phyloP scores from a whole-genome alignment of 2,329 filamentous ascomycete genomes.

The Alternaria hordeiaustralica region DNA sequence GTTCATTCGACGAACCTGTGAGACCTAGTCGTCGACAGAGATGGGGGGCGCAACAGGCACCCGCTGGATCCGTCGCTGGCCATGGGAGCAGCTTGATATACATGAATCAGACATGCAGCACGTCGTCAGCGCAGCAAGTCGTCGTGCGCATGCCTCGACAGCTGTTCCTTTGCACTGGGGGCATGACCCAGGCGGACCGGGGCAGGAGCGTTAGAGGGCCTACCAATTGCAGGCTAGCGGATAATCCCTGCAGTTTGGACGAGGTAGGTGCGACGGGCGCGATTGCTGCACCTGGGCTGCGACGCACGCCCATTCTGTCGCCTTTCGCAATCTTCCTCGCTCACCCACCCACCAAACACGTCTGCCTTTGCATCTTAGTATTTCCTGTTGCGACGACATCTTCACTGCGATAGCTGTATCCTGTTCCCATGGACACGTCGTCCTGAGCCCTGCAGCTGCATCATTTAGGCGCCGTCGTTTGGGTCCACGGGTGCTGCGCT shows the following conservation, averaged over 20 bases:
- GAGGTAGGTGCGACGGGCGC: conserved; percentile 11
- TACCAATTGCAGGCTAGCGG: conserved; percentile 2
- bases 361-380: background rate
- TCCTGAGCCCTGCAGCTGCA: conserved; percentile 4
- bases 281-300: conserved; percentile 5
- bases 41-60: background rate
- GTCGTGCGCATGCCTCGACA: background rate
- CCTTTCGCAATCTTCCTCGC: conserved; percentile 8
- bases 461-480: conserved; percentile 11
- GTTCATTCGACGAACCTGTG: conserved; percentile 6
- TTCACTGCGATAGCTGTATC: background rate
- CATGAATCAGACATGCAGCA: background rate
- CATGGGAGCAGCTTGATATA: background rate
- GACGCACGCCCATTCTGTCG: background rate
- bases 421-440: background rate
- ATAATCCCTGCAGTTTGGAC: conserved; percentile 8
- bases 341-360: background rate
- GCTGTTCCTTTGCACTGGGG: background rate
- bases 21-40: background rate
- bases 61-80: background rate
- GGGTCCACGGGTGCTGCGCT: conserved; percentile 10
- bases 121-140: background rate
- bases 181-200: conserved; percentile 2
- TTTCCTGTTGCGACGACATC: background rate
- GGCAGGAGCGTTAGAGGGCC: conserved; percentile 2